Evolutionary conservation across 345 rosid genomes (phyloP).

Genomic region (Linum lewisii): DNA sequence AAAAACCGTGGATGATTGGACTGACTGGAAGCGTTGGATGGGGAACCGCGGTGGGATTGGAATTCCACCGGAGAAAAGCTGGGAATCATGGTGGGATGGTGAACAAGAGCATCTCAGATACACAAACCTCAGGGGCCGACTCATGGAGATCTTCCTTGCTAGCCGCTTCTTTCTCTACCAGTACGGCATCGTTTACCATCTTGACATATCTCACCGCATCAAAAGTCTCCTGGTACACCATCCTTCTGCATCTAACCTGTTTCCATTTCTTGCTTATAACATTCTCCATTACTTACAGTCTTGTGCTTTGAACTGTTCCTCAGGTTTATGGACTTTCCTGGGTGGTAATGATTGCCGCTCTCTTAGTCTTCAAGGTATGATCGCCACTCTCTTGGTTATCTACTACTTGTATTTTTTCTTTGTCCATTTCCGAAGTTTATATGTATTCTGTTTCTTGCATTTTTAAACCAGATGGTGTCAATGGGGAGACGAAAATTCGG

Average conservation of each 20-base stretch:
- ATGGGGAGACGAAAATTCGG: constrained; percentile 74
- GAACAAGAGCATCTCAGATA: constrained; percentile 84
- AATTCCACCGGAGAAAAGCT: constrained; percentile 79
- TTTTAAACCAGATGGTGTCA: constrained; percentile 51
- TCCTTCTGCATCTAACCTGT: too few relatives aligned
- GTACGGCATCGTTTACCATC: constrained; percentile 78
- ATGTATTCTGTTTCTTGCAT: neutral
- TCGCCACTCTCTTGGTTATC: too few relatives aligned
- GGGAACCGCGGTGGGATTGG: constrained; percentile 75
- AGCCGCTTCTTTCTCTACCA: constrained; percentile 92
- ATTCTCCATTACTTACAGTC: neutral
- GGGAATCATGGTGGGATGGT: constrained; percentile 96
- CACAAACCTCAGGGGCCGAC: constrained; percentile 76
- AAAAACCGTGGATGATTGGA: constrained; percentile 82
- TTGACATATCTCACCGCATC: constrained; percentile 51
- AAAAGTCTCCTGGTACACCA: constrained; percentile 48
- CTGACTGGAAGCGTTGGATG: constrained; percentile 62
- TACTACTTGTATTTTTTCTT: too few relatives aligned
- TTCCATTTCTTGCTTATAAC: too few relatives aligned
- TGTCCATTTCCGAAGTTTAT: too few relatives aligned
- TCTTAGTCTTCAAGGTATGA: constrained; percentile 73
- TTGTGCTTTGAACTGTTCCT: constrained; percentile 10
- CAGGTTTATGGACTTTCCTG: constrained; percentile 92
- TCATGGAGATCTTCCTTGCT: constrained; percentile 63
- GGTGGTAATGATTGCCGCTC: constrained; percentile 51